Evolutionary conservation across 495 filamentous ascomycete species (phyloP).

Genomic region (Darksidea phi): DNA sequence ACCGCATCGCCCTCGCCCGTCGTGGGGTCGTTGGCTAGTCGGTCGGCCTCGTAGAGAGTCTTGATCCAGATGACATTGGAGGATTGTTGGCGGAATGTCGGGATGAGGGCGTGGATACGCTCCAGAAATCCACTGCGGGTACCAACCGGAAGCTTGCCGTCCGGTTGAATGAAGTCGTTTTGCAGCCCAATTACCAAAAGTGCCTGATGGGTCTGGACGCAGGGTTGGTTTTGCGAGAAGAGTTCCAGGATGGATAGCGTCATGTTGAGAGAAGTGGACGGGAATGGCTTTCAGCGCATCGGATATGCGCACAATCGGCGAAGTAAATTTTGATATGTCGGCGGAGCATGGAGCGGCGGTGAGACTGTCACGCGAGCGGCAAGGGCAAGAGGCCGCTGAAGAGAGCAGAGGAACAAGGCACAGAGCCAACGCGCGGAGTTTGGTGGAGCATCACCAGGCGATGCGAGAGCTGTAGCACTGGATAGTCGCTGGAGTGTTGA

Average conservation of each 20-base stretch:
- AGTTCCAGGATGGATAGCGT: constrained; percentile 43
- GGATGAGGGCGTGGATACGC: constrained; percentile 62
- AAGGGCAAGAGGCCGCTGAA: neutral
- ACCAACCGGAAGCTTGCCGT: constrained; percentile 66
- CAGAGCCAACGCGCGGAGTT: constrained; percentile 11
- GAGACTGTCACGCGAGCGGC: neutral
- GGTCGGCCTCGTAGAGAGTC: constrained; percentile 66
- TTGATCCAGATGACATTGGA: constrained; percentile 89
- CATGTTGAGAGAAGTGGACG: constrained; percentile 1
- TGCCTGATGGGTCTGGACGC: constrained; percentile 73
- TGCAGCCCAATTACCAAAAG: constrained; percentile 84
- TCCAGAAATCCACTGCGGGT: constrained; percentile 66
- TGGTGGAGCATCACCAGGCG: constrained; percentile 17
- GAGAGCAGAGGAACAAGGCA: constrained; percentile 8
- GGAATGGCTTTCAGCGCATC: neutral
- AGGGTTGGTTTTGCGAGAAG: constrained; percentile 46
- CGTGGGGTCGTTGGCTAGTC: constrained; percentile 52
- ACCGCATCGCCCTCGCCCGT: constrained; percentile 46
- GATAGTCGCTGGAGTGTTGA: constrained; percentile 8
- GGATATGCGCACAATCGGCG: constrained; percentile 25
- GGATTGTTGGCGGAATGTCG: constrained; percentile 64
- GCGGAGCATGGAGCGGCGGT: constrained; percentile 8
- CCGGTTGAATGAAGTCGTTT: constrained; percentile 78
- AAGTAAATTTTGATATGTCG: constrained; percentile 4
- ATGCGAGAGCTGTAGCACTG: constrained; percentile 23